Evolutionary conservation across 2,329 filamentous ascomycete species (phyloP).

Genomic region (Tolypocladium tundrense): DNA sequence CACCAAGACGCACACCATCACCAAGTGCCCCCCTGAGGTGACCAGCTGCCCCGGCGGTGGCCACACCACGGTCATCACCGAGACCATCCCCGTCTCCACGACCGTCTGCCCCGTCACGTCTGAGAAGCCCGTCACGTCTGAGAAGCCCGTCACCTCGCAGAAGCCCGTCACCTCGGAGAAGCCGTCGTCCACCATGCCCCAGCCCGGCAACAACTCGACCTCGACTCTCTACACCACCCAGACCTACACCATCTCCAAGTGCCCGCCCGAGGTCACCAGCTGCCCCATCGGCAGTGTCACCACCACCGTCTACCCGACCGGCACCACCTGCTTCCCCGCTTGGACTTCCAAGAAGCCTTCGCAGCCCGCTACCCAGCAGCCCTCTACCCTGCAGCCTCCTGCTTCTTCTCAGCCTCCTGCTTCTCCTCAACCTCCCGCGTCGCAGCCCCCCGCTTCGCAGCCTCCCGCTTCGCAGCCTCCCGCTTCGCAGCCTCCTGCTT

Average conservation of each 20-base stretch:
- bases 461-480: neutral
- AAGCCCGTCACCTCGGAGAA: neutral
- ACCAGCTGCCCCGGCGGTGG: constrained; percentile 17
- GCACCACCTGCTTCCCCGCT: constrained; percentile 19
- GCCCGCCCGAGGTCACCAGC: constrained; percentile 16
- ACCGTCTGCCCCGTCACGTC: constrained; percentile 31
- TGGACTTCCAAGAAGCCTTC: neutral
- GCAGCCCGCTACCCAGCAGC: neutral
- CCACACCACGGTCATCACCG: constrained; percentile 14
- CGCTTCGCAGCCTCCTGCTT: neutral
- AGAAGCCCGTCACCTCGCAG: neutral
- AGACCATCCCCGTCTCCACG: constrained; percentile 24
- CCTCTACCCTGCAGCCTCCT: neutral
- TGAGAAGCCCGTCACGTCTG: neutral
- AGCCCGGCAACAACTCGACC: neutral
- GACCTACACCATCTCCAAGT: constrained; percentile 22
- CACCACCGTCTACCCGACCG: constrained; percentile 15
- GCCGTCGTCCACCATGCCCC: neutral
- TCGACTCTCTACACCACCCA: constrained; percentile 19
- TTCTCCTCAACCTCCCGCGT: neutral
- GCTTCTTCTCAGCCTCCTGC: neutral
- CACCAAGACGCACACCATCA: constrained; percentile 17
- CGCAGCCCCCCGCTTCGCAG: neutral
- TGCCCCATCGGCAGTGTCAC: constrained; percentile 21
- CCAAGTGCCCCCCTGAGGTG: constrained; percentile 18